Conservation (phyloP, 2,329 filamentous ascomycete species). For the Phaeoacremonium minimum region DNA sequence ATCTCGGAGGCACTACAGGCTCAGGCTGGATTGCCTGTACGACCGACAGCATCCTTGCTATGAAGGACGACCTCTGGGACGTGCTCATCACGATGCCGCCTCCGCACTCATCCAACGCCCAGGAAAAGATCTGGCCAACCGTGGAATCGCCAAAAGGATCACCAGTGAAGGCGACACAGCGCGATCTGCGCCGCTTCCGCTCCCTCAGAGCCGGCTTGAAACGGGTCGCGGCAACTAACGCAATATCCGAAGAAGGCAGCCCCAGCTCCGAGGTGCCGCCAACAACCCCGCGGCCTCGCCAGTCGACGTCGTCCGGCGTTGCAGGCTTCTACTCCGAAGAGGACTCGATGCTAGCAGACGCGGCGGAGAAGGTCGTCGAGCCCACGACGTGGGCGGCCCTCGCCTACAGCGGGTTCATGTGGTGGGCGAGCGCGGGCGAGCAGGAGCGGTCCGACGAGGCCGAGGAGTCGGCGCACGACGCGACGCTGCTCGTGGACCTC, state of each 20-base stretch:
- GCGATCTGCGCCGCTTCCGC: conserved; percentile 78
- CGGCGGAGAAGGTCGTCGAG: conserved; percentile 54
- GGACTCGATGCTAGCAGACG: conserved; percentile 37
- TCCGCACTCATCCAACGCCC: conserved; percentile 50
- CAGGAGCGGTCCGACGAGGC: conserved; percentile 57
- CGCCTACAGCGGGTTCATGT: conserved; percentile 80
- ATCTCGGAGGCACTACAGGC: conserved; percentile 39
- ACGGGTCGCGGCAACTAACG: conserved; percentile 28
- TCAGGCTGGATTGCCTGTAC: conserved; percentile 90
- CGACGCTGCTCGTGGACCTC: conserved; percentile 50
- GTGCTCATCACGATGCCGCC: conserved; percentile 80
- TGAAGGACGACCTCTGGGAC: conserved; percentile 86
- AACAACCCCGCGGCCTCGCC: conserved; percentile 6
- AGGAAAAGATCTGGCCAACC: conserved; percentile 67
- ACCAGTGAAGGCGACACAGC: conserved; percentile 78
- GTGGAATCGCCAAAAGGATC: conserved; percentile 63
- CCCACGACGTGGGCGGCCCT: conserved; percentile 67
- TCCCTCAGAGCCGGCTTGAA: conserved; percentile 62
- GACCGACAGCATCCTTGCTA: conserved; percentile 85
- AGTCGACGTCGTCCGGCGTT: conserved; percentile 8
- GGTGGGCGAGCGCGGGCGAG: conserved; percentile 84
- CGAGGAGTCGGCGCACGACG: conserved; percentile 52
- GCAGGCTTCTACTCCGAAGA: conserved; percentile 15
- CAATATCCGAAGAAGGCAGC: conserved; percentile 9
- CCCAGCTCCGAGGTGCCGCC: conserved; percentile 15